Evolutionary conservation across 306 rosid species (phyloP).

Genomic region (Cyclanthera cordifolia): DNA sequence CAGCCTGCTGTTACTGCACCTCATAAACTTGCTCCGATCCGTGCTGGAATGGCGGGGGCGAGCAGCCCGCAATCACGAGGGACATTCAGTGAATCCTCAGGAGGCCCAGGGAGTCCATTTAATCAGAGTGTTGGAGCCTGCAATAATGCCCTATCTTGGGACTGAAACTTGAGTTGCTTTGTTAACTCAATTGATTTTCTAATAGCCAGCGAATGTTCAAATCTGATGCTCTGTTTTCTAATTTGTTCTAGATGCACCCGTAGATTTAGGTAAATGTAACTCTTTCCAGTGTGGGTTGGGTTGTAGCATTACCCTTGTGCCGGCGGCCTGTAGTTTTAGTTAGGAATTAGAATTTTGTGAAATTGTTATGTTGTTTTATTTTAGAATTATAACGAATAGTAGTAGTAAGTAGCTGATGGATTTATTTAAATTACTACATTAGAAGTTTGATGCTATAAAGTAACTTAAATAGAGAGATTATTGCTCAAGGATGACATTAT

Average conservation of each 20-base stretch:
- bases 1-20: conserved; percentile 11
- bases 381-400: not conserved
- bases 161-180: conserved; percentile 24
- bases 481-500: not conserved
- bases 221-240: conserved; percentile 7
- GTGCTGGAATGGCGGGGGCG: conserved; percentile 29
- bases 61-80: conserved; percentile 31
- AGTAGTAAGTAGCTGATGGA: not conserved
- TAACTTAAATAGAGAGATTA: not conserved
- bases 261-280: not conserved
- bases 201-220: not conserved
- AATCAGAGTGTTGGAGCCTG: conserved; percentile 31
- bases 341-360: conserved; percentile 5
- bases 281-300: not conserved
- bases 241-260: conserved; percentile 8
- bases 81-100: conserved; percentile 35
- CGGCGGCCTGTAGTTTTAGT: not conserved
- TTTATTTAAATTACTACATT: not conserved
- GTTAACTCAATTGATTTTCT: conserved; percentile 4
- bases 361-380: conserved; percentile 5
- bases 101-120: conserved; percentile 35
- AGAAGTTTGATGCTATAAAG: not conserved
- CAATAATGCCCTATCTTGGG: conserved; percentile 55
- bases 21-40: conserved; percentile 17
- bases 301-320: not conserved